phyloP scores from a whole-genome alignment of 2,329 filamentous ascomycete genomes.

The Hypoxylon sp. region DNA sequence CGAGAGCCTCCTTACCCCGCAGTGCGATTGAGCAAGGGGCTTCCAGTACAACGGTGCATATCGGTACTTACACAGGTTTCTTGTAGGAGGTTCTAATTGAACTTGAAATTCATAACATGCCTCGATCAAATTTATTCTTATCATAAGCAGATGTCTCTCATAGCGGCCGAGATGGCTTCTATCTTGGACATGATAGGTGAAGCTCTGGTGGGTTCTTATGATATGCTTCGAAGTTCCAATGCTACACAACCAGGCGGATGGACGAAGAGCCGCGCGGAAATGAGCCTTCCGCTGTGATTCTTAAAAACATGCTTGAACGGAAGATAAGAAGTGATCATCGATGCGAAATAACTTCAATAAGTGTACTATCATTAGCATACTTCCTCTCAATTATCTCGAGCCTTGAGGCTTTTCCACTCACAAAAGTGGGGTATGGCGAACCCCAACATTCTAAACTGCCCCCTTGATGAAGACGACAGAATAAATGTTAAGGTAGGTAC shows the following conservation, averaged over 20 bases:
- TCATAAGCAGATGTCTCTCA: neutral
- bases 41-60: neutral
- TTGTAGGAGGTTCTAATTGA: neutral
- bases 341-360: neutral
- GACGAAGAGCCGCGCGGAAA: neutral
- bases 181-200: neutral
- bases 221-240: neutral
- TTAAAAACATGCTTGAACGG: neutral
- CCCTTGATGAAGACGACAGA: too few relatives aligned
- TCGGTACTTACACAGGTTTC: neutral
- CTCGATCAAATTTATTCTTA: neutral
- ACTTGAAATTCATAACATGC: neutral
- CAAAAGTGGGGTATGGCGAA: too few relatives aligned
- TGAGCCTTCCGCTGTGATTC: neutral
- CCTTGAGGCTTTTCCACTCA: neutral
- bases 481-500: too few relatives aligned
- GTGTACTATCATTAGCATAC: neutral
- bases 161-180: neutral
- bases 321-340: neutral
- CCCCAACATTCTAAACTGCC: too few relatives aligned
- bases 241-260: neutral
- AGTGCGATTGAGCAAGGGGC: neutral
- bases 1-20: neutral
- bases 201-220: too few relatives aligned
- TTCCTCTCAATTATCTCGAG: neutral